These are phyloP conservation scores for Rhizopus microsporus DNA, from an alignment of 371 early-diverging fungal species.

Conservation along the genomic window DNA sequence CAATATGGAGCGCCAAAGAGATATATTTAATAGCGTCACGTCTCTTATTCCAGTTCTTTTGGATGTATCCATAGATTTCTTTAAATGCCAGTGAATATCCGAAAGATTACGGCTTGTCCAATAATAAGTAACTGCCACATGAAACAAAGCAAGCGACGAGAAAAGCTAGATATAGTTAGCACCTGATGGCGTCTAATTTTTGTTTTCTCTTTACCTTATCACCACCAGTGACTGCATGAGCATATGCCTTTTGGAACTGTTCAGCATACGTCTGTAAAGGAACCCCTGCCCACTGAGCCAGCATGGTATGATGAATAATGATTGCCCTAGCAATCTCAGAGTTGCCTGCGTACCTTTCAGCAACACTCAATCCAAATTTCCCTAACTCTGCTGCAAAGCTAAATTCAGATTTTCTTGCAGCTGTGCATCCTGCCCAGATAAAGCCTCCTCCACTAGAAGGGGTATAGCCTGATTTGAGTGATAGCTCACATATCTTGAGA, in stretches of 20 bases:
- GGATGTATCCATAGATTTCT: slow-evolving; percentile 39
- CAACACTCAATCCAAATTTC: slow-evolving; percentile 35
- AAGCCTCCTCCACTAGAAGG: slow-evolving; percentile 43
- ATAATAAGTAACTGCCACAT: slow-evolving; percentile 32
- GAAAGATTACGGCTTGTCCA: slow-evolving; percentile 40
- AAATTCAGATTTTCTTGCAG: slow-evolving; percentile 34
- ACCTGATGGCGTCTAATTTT: background rate
- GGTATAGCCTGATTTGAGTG: slow-evolving; percentile 35
- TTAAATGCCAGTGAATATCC: slow-evolving; percentile 34
- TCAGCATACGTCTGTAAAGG: slow-evolving; percentile 34
- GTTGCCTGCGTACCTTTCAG: slow-evolving; percentile 40
- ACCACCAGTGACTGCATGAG: slow-evolving; percentile 44
- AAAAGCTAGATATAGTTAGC: slow-evolving; percentile 21
- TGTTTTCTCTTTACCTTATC: slow-evolving; percentile 28
- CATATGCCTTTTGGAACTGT: slow-evolving; percentile 42
- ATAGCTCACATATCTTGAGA: slow-evolving; percentile 39
- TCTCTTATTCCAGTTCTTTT: slow-evolving; percentile 32
- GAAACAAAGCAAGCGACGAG: slow-evolving; percentile 41
- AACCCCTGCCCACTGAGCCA: slow-evolving; percentile 43
- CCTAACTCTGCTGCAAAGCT: slow-evolving; percentile 38
- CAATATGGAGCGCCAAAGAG: slow-evolving; percentile 35
- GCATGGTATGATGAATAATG: slow-evolving; percentile 34
- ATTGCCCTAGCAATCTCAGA: slow-evolving; percentile 45
- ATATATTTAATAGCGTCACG: slow-evolving; percentile 28
- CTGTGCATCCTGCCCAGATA: slow-evolving; percentile 41